A percentile compares a stretch with the other conserved stretches of the same genome.
Conservation (phyloP, 495 filamentous ascomycete genomes). For the Hapsidospora chrysogenum region DNA sequence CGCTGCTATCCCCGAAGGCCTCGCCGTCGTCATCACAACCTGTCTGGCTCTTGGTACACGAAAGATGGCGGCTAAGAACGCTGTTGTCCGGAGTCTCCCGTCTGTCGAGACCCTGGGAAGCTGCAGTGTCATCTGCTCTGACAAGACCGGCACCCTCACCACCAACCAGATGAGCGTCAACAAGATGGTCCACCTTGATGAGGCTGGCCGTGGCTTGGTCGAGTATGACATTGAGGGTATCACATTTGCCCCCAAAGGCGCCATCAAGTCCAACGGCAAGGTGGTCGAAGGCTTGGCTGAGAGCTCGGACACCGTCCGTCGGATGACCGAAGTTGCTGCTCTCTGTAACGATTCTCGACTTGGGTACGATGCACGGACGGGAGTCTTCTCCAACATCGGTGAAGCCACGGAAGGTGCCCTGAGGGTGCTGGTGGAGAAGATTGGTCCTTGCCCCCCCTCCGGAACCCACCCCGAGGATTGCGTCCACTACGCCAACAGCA, state of each 20-base stretch:
- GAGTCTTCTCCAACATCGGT: conserved; percentile 68
- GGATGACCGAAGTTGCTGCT: conserved; percentile 75
- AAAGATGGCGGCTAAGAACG: conserved; percentile 97
- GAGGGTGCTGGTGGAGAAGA: conserved; percentile 82
- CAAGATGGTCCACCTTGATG: conserved; percentile 70
- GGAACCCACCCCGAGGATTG: conserved; percentile 30
- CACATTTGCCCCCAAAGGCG: conserved; percentile 76
- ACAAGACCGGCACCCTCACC: conserved; percentile 97
- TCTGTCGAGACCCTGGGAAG: conserved; percentile 97
- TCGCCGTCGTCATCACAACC: conserved; percentile 95
- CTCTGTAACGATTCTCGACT: conserved; percentile 80
- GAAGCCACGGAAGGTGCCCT: conserved; percentile 94
- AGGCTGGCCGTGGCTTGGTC: conserved; percentile 57
- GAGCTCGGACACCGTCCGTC: conserved; percentile 60
- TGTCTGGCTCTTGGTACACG: conserved; percentile 89
- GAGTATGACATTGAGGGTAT: conserved; percentile 88
- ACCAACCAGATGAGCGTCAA: conserved; percentile 99
- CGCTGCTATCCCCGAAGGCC: conserved; percentile 91
- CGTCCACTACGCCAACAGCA: conserved; percentile 63
- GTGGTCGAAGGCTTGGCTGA: conserved; percentile 48
- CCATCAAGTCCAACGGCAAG: conserved; percentile 50
- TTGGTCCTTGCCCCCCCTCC: conserved; percentile 42
- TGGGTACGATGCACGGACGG: conserved; percentile 60
- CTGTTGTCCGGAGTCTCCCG: conserved; percentile 85
- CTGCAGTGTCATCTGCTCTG: conserved; percentile 99